Evolutionary conservation across 192 early-diverging fungal genomes (phyloP).

Genomic region (Jimgerdemannia lactiflua): DNA sequence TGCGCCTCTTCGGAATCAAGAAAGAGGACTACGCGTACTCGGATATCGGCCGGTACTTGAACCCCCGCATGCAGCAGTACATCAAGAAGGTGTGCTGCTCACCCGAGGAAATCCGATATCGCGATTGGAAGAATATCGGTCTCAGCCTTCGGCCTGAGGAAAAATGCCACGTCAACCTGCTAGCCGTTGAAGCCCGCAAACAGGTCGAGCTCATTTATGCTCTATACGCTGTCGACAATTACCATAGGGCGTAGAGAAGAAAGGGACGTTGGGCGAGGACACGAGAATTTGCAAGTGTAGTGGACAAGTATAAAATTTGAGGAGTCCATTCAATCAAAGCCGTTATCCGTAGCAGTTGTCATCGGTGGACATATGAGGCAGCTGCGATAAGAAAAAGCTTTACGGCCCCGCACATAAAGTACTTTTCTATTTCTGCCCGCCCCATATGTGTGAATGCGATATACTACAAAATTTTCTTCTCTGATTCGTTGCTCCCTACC

Average conservation of each 20-base stretch:
- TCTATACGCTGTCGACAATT: slow-evolving; percentile 12
- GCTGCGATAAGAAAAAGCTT: no score
- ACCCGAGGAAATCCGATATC: slow-evolving; percentile 35
- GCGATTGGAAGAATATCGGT: slow-evolving; percentile 52
- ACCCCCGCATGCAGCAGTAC: slow-evolving; percentile 36
- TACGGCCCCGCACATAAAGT: no score
- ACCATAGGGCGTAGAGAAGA: not conserved
- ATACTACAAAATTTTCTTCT: no score
- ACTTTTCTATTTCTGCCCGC: no score
- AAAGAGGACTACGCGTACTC: slow-evolving; percentile 54
- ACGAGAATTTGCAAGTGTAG: no score
- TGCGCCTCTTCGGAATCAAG: slow-evolving; percentile 47
- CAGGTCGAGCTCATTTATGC: slow-evolving; percentile 55
- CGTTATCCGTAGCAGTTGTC: no score
- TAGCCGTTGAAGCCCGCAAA: slow-evolving; percentile 51
- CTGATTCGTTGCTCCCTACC: no score
- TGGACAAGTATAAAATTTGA: no score
- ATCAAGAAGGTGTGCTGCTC: slow-evolving; percentile 42
- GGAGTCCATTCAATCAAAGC: no score
- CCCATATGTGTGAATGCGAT: no score
- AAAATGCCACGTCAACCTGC: slow-evolving; percentile 53
- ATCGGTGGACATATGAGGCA: no score
- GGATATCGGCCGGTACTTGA: slow-evolving; percentile 41
- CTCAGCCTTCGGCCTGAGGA: slow-evolving; percentile 53
- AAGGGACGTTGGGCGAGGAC: no score